Evolutionary conservation across 768 basidiomycete genomes (phyloP).

Genomic region (Tricholoma sp.): DNA sequence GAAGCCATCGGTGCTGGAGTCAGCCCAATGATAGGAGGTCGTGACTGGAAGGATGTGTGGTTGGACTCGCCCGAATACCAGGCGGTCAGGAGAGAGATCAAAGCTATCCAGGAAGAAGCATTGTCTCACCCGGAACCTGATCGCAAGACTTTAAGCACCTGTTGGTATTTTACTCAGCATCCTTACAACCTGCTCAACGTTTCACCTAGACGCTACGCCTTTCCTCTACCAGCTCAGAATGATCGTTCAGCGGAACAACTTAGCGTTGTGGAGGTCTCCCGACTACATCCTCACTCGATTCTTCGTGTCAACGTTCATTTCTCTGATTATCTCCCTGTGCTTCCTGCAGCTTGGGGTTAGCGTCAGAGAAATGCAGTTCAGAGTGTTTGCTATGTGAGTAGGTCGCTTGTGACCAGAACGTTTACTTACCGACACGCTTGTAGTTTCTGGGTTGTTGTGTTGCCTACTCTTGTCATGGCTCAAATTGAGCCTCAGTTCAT

Average conservation of each 20-base stretch:
- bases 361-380: slow-evolving; percentile 67
- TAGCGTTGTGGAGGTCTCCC: slow-evolving; percentile 76
- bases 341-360: slow-evolving; percentile 72
- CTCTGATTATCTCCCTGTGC: slow-evolving; percentile 69
- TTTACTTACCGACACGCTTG: background rate
- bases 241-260: slow-evolving; percentile 63
- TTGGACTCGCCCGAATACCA: slow-evolving; percentile 59
- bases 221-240: slow-evolving; percentile 69
- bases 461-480: slow-evolving; percentile 73
- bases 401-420: background rate
- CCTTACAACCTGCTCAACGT: background rate
- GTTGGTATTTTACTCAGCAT: slow-evolving; percentile 27
- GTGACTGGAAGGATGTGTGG: slow-evolving; percentile 90
- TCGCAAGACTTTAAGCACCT: slow-evolving; percentile 39
- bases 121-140: slow-evolving; percentile 36
- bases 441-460: slow-evolving; percentile 62
- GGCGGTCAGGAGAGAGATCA: slow-evolving; percentile 37
- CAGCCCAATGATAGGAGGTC: slow-evolving; percentile 62
- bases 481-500: slow-evolving; percentile 86
- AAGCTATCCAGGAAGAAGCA: slow-evolving; percentile 40
- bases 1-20: slow-evolving; percentile 87
- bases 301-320: slow-evolving; percentile 68
- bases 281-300: slow-evolving; percentile 83
- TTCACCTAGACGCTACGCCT: slow-evolving; percentile 60
- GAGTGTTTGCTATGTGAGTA: slow-evolving; percentile 72